These are phyloP conservation scores for Cairneyella variabilis DNA, from an alignment of 495 filamentous ascomycete genomes.

Conservation along the genomic window DNA sequence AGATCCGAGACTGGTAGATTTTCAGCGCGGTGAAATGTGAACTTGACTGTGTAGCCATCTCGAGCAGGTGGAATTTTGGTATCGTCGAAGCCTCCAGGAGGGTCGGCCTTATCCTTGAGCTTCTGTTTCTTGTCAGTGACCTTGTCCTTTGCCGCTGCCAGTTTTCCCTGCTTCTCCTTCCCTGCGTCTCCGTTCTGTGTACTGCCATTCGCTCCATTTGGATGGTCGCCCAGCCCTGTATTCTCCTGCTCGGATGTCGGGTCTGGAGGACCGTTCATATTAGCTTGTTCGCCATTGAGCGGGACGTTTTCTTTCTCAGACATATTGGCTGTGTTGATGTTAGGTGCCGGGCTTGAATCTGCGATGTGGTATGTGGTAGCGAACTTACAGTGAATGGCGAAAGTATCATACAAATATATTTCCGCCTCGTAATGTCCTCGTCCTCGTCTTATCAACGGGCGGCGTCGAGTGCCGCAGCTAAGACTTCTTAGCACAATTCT, in stretches of 20 bases:
- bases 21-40: conserved; percentile 76
- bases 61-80: conserved; percentile 71
- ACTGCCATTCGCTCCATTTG: conserved; percentile 3
- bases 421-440: too few species aligned
- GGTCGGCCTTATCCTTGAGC: conserved; percentile 55
- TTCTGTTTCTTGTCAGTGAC: conserved; percentile 55
- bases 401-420: too few species aligned
- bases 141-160: conserved; percentile 36
- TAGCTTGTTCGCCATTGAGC: too few species aligned
- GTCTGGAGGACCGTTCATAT: neutral
- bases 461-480: too few species aligned
- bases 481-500: too few species aligned
- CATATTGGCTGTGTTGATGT: neutral
- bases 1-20: conserved; percentile 83
- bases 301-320: neutral
- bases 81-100: conserved; percentile 73
- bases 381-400: too few species aligned
- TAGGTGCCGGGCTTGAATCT: too few species aligned
- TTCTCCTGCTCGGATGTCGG: conserved; percentile 15
- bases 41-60: conserved; percentile 75
- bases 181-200: conserved; percentile 12
- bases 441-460: too few species aligned
- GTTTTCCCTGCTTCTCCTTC: conserved; percentile 6
- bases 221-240: neutral
- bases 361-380: too few species aligned